A percentile compares a stretch with the other conserved stretches of the same genome.
phyloP scores from a whole-genome alignment of 2,329 filamentous ascomycete species.

The Elsinoe fawcettii region DNA sequence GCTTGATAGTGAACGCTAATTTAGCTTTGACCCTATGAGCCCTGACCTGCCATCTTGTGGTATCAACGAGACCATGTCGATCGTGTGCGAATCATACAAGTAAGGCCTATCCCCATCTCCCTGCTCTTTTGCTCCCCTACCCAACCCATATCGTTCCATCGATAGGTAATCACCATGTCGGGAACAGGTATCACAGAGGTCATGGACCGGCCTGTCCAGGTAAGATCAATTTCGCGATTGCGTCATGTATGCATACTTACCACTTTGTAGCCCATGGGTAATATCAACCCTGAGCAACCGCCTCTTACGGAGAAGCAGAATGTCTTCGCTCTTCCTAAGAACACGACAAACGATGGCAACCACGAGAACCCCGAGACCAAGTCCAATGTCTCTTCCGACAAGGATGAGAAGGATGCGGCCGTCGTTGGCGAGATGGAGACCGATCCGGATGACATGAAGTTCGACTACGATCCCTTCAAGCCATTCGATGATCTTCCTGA shows the following conservation, averaged over 20 bases:
- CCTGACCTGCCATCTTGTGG: slow-evolving; percentile 4
- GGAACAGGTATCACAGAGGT: slow-evolving; percentile 16
- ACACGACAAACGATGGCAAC: background rate
- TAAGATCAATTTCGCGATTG: background rate
- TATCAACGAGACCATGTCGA: slow-evolving; percentile 8
- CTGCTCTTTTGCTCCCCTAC: background rate
- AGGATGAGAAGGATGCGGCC: slow-evolving; percentile 24
- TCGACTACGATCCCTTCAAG: slow-evolving; percentile 33
- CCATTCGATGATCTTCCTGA: slow-evolving; percentile 38
- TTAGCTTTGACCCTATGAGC: slow-evolving; percentile 11
- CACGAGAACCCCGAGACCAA: slow-evolving; percentile 17
- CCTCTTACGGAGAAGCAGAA: slow-evolving; percentile 32
- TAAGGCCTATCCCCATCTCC: background rate
- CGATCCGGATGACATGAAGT: slow-evolving; percentile 24
- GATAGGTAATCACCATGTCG: slow-evolving; percentile 14
- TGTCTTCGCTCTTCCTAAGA: slow-evolving; percentile 25
- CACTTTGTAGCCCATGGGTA: slow-evolving; percentile 20
- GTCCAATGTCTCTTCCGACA: slow-evolving; percentile 20
- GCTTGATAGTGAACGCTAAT: slow-evolving; percentile 1
- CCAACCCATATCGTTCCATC: background rate
- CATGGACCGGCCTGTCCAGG: slow-evolving; percentile 14
- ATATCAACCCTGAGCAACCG: slow-evolving; percentile 28
- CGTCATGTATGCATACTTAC: background rate
- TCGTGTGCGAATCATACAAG: slow-evolving; percentile 10
- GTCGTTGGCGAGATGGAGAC: slow-evolving; percentile 25